A percentile compares a stretch with the other conserved stretches of the same genome.
Conservation (phyloP, 331 rosid genomes). For the Cucumis variabilis region DNA sequence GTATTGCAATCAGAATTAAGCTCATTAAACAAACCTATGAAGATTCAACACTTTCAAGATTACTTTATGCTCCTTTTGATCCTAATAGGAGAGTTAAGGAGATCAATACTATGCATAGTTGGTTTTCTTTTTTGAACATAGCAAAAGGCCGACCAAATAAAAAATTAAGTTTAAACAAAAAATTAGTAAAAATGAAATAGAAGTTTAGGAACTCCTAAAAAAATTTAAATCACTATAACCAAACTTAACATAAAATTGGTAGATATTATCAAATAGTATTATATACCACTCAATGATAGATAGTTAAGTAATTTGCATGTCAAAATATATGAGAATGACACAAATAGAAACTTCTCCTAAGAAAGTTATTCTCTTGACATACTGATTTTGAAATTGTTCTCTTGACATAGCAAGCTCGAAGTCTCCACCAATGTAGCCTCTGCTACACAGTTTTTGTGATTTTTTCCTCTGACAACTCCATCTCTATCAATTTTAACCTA, state of each 20-base stretch:
- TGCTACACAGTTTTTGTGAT: conserved; percentile 56
- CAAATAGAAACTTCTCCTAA: not conserved
- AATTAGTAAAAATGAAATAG: too few species aligned
- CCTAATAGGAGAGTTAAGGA: conserved; percentile 36
- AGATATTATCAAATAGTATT: not conserved
- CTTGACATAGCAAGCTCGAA: conserved; percentile 58
- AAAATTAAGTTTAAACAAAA: not conserved
- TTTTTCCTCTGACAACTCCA: conserved; percentile 68
- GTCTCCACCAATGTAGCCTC: conserved; percentile 55
- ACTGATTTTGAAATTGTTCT: conserved; percentile 52
- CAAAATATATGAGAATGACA: not conserved
- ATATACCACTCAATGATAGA: not conserved
- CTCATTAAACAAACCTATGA: conserved; percentile 44
- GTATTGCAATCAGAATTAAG: not conserved
- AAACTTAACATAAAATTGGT: not conserved
- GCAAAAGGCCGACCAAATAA: conserved; percentile 23
- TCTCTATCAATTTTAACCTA: not conserved
- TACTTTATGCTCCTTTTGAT: conserved; percentile 57
- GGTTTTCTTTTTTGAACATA: conserved; percentile 87
- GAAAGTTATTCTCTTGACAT: conserved; percentile 31
- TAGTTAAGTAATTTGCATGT: not conserved
- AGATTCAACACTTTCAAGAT: conserved; percentile 52
- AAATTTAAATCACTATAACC: not conserved
- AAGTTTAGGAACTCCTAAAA: too few species aligned
- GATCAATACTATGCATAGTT: conserved; percentile 73